Evolutionary conservation across 371 early-diverging fungal genomes (phyloP), one percentile per base, ranked within the genome.

Genomic region (Mucor racemosus): DNA sequence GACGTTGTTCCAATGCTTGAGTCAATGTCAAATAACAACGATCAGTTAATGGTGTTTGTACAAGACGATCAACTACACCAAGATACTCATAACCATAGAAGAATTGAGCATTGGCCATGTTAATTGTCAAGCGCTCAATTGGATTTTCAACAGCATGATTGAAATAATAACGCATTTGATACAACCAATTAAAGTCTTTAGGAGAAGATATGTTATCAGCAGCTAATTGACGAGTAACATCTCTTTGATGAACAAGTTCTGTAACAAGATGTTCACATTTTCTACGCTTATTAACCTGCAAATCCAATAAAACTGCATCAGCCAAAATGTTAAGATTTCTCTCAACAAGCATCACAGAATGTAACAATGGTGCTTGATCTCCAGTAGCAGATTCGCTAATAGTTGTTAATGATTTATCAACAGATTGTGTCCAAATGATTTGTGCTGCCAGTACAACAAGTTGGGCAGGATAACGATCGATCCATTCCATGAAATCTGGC

Each of bases 181-280:
- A 94, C 57, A 98, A 84, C 99, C 99, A 99, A 54, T 83, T 81
- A 77, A 98, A 99, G 75, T 95, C 94, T 62, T 91, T 90, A 44
- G 88, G 64, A 4, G 86, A 84, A 0, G 77, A 71, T 10, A 91
- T 89, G 11, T 85, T 82, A 60, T 72, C 75, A 13, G 75, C 77
- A 3, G 85, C 67, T n/a, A 98, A 81, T 50, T 84, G 79, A 54
- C 98, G 91, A 39, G 94, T 86, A 7, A 96, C 91, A 82, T 99
- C 99, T 54, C 98, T 89, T 79, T 99, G 97, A 80, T 99, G 99
- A 3, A 99, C 99, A 40, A 98, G 90, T 76, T 99, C 99, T 3
- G 99, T 98, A 60, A 99, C 96, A 57, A 99, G 77, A 68, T 97
- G 96, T 78, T 99, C 99, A 74, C 97, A 94, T 79, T 98, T 99